Base-by-base conservation (phyloP, 768 basidiomycete species). In the Pulveroboletus ravenelii region DNA sequence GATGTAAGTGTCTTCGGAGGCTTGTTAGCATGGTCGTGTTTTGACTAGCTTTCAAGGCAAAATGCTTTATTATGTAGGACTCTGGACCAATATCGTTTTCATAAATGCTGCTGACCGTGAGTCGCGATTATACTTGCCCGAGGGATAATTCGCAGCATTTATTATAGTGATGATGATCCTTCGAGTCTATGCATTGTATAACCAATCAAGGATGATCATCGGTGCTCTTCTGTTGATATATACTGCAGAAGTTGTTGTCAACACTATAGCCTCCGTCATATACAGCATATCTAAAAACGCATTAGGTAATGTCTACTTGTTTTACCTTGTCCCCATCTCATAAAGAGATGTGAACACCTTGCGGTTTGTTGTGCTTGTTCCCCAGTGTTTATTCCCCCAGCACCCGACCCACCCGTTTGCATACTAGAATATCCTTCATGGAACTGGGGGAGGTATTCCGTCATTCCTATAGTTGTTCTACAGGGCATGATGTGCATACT, bases 401-500 rank as follows among this genome's bases (percentile, higher is more conserved):
- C 50, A 46, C 51, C 51, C 20, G 12, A 42, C 17, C 50, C 53
- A 43, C 3, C 10, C n/a, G 30, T 45, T 8, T 55, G 54, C 14
- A 20, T 48, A 10, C 0, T 53, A 3, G 10, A 53, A 13, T 53
- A 53, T 42, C 39, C 44, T 3, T 52, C 50, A 18, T 54, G 53
- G 53, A 36, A 38, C 15, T 49, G 35, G 47, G 47, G 2, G 0
- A 54, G 45, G 50, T 54, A 30, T 42, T 52, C 41, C 5, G 5
- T 10, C 13, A 15, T 55, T 35, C 48, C 56, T 23, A 1, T 40
- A 2, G 18, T 51, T 23, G 39, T 32, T 20, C 42, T 57, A 5
- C 42, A 55, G n/a, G 39, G 30, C n/a, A 1, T 48, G 6, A 51
- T 57, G 53, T 57, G 49, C 39, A 15, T 57, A 3, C 30, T 55